A percentile compares a stretch with the other conserved stretches of the same genome.
These are phyloP conservation scores for sweet orange (Citrus sinensis) DNA, from an alignment of 345 rosid species.

Conservation along the genomic window DVS_A1.0 CM039169.1:31149501-31150000, in stretches of 20 bases:
- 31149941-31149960: not conserved
- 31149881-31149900: not conserved
- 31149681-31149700: constrained; percentile 2
- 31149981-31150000: not conserved
- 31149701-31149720: not conserved
- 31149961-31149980: not conserved
- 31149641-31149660: constrained; percentile 86
- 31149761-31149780: not conserved
- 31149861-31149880: not conserved
- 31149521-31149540: constrained; percentile 86
- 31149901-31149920: not conserved
- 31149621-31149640: constrained; percentile 99
- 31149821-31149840: not conserved
- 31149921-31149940: not conserved
- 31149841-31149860: not conserved
- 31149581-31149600: constrained; percentile 83
- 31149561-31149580: constrained; percentile 80
- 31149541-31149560: constrained; percentile 84
- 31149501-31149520: constrained; percentile 86
- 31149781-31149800: not conserved
- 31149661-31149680: constrained; percentile 46
- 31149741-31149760: not conserved
- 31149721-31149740: not conserved
- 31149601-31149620: constrained; percentile 83
- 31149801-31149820: not conserved